phyloP scores from a whole-genome alignment of 352 stramenopile species.

The Blastocystis sp. region DNA sequence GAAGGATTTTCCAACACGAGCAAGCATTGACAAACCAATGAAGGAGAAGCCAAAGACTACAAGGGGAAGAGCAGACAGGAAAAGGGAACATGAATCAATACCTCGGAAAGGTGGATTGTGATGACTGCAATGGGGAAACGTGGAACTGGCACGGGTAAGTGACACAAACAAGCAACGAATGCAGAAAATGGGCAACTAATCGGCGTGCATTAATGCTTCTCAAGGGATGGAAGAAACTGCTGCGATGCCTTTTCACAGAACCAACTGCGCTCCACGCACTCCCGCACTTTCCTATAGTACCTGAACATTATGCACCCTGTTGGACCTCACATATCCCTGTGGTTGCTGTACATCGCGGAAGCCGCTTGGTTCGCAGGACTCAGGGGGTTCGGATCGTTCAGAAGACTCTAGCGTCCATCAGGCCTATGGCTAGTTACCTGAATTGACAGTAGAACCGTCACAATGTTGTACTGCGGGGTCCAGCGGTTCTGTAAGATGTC shows the following conservation, averaged over 20 bases:
- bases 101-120: not conserved
- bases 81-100: not conserved
- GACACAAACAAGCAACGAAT: conserved; percentile 15
- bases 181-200: not conserved
- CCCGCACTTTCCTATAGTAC: conserved; percentile 95
- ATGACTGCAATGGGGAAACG: not conserved
- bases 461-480: conserved; percentile 99
- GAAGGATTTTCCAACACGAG: conserved; percentile 42
- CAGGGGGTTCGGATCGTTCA: conserved; percentile 51
- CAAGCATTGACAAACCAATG: conserved; percentile 19
- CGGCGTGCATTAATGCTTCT: too few species aligned
- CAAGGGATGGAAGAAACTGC: conserved; percentile 4
- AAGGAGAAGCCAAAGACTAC: not conserved
- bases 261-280: conserved; percentile 94
- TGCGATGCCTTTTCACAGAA: not conserved
- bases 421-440: conserved; percentile 69
- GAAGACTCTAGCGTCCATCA: conserved; percentile 14
- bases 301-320: conserved; percentile 6
- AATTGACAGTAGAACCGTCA: conserved; percentile 96
- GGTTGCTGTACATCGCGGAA: conserved; percentile 92
- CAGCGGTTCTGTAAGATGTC: conserved; percentile 99
- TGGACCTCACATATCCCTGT: conserved; percentile 83
- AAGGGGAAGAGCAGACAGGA: not conserved
- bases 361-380: conserved; percentile 93
- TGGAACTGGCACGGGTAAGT: not conserved